Evolutionary conservation across 306 rosid species (phyloP).

Genomic region (Sindora glabra): DNA sequence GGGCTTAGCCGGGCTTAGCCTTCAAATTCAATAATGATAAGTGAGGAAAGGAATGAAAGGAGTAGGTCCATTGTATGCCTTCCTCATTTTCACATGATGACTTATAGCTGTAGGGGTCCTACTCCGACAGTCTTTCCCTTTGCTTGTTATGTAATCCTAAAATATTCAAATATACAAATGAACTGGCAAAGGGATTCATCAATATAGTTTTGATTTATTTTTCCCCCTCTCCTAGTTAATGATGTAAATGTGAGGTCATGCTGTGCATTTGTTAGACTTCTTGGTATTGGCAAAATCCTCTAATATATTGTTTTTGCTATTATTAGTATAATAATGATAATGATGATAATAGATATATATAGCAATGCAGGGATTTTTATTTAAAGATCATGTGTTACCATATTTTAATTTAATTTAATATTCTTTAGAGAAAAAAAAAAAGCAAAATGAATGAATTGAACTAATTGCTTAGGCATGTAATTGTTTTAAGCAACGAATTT

Average conservation of each 20-base stretch:
- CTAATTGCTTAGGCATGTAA: too few species aligned
- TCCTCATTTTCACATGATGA: slow-evolving; percentile 34
- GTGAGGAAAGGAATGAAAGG: slow-evolving; percentile 22
- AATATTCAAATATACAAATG: background rate
- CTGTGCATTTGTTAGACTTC: slow-evolving; percentile 28
- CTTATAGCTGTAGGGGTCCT: slow-evolving; percentile 24
- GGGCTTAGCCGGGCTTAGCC: slow-evolving; percentile 8
- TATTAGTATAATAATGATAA: too few species aligned
- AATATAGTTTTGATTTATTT: background rate
- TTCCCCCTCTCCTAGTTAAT: too few species aligned
- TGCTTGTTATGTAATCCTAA: background rate
- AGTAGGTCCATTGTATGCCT: slow-evolving; percentile 41
- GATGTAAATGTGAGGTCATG: slow-evolving; percentile 51
- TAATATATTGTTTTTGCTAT: too few species aligned
- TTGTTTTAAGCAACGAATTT: too few species aligned
- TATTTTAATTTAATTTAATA: too few species aligned
- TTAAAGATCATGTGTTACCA: too few species aligned
- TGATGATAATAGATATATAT: too few species aligned
- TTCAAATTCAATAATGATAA: slow-evolving; percentile 31
- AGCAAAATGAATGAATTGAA: too few species aligned
- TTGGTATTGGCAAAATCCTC: too few species aligned
- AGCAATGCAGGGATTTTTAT: too few species aligned
- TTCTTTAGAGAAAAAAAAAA: too few species aligned
- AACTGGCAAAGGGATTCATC: background rate
- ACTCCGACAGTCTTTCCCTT: slow-evolving; percentile 21